Conservation (phyloP, 768 basidiomycete species). For the Lactarius tabidus region DNA sequence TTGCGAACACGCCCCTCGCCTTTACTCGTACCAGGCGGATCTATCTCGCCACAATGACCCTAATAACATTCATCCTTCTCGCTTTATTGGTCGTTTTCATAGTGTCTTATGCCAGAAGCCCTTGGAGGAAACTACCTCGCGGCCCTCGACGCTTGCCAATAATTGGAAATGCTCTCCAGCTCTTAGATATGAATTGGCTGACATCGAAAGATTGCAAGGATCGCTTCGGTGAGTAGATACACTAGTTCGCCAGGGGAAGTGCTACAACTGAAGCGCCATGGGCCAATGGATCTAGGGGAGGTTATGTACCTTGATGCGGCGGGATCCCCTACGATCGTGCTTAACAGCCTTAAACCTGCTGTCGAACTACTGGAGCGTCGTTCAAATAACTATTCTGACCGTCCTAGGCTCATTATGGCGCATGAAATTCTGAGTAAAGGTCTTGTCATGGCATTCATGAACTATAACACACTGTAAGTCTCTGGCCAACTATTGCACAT, state of each 20-base stretch:
- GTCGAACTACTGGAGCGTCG: conserved; percentile 31
- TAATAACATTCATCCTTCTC: not conserved
- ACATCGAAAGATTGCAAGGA: conserved; percentile 9
- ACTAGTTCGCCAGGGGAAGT: too few relatives aligned
- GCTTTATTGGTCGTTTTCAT: not conserved
- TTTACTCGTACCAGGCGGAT: too few relatives aligned
- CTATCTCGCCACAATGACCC: not conserved
- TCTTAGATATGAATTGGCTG: conserved; percentile 5
- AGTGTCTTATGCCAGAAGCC: conserved; percentile 4
- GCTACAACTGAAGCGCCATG: not conserved
- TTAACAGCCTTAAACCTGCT: conserved; percentile 28
- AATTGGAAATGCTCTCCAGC: conserved; percentile 9
- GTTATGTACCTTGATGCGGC: conserved; percentile 26
- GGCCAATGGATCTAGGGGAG: too few relatives aligned
- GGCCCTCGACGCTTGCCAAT: conserved; percentile 8
- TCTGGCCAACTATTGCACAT: not conserved
- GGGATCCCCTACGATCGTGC: conserved; percentile 26
- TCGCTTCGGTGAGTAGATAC: not conserved
- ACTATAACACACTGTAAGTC: not conserved
- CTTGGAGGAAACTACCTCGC: conserved; percentile 11
- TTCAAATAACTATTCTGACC: conserved; percentile 30
- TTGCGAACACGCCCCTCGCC: too few relatives aligned
- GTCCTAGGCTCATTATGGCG: not conserved
- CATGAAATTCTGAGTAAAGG: conserved; percentile 17
- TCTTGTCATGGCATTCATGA: conserved; percentile 2